Conservation (phyloP, 1,139 yeast species). For the Taphrina deformans region DNA sequence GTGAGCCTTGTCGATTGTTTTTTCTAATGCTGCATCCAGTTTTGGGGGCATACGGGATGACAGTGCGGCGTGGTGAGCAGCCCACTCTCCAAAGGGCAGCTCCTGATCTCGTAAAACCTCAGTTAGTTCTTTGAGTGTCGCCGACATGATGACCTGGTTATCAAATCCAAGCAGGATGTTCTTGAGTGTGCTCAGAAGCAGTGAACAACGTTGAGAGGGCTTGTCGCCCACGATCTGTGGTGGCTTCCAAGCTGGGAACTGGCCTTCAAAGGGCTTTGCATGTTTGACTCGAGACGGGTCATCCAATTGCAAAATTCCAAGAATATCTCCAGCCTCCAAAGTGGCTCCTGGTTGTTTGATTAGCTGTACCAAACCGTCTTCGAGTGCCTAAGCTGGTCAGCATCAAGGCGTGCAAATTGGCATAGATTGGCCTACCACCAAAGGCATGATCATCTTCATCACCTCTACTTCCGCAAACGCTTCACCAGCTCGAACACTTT, state of each 20-base stretch:
- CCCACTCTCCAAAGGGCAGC: constrained; percentile 93
- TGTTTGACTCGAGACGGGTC: constrained; percentile 97
- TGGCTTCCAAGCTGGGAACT: constrained; percentile 82
- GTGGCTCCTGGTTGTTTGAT: constrained; percentile 98
- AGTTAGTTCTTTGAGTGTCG: constrained; percentile 70
- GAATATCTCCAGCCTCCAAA: constrained; percentile 91
- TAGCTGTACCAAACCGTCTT: constrained; percentile 87
- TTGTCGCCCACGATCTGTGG: constrained; percentile 81
- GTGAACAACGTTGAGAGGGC: constrained; percentile 72
- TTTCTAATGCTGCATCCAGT: constrained; percentile 65
- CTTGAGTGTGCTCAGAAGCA: constrained; percentile 59
- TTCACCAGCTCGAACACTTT: constrained; percentile 87
- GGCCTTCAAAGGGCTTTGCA: constrained; percentile 92
- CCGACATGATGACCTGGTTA: constrained; percentile 88
- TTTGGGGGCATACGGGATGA: constrained; percentile 84
- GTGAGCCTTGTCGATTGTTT: constrained; percentile 59
- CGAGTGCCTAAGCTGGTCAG: constrained; percentile 81
- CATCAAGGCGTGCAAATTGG: not conserved
- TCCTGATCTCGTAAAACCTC: constrained; percentile 73
- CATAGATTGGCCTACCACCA: constrained; percentile 26
- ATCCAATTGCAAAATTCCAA: constrained; percentile 89
- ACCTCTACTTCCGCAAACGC: constrained; percentile 98
- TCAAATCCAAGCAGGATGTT: constrained; percentile 89
- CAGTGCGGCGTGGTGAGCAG: constrained; percentile 76
- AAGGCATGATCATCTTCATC: constrained; percentile 78